phyloP scores from a whole-genome alignment of 306 rosid genomes.

The Purshia tridentata region DNA sequence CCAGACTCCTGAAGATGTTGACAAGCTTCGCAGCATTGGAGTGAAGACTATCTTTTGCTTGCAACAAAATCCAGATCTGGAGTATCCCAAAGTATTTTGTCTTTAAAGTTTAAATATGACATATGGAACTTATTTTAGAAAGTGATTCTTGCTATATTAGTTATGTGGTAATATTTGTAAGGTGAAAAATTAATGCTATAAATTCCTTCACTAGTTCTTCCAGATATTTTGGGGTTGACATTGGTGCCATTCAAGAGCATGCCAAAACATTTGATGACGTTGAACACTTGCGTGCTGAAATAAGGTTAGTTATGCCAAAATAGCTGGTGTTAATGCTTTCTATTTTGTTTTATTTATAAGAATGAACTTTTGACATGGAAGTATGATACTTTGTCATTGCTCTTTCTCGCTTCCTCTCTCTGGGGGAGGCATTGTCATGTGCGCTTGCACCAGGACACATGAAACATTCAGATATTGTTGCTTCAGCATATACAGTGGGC shows the following conservation, averaged over 20 bases:
- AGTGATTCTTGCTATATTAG: conserved; percentile 1
- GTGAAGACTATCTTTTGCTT: conserved; percentile 92
- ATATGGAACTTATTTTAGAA: not conserved
- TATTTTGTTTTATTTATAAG: not conserved
- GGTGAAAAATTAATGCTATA: conserved; percentile 7
- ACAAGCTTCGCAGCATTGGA: conserved; percentile 80
- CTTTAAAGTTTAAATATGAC: conserved; percentile 17
- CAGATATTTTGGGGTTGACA: conserved; percentile 93
- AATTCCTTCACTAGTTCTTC: conserved; percentile 40
- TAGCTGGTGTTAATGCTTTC: no score
- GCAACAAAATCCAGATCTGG: conserved; percentile 85
- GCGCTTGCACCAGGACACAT: not conserved
- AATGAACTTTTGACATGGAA: conserved; percentile 7
- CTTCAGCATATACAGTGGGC: conserved; percentile 24
- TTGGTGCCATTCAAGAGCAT: conserved; percentile 73
- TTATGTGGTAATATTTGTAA: not conserved
- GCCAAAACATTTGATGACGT: conserved; percentile 61
- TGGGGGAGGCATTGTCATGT: not conserved
- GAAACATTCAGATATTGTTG: not conserved
- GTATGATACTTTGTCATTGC: not conserved
- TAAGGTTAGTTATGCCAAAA: conserved; percentile 56
- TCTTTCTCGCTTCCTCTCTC: not conserved
- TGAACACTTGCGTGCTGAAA: conserved; percentile 91
- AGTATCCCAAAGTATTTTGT: conserved; percentile 61
- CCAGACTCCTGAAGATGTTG: conserved; percentile 87